phyloP scores from a whole-genome alignment of 2,329 filamentous ascomycete species.

The Cladosporium velox region DNA sequence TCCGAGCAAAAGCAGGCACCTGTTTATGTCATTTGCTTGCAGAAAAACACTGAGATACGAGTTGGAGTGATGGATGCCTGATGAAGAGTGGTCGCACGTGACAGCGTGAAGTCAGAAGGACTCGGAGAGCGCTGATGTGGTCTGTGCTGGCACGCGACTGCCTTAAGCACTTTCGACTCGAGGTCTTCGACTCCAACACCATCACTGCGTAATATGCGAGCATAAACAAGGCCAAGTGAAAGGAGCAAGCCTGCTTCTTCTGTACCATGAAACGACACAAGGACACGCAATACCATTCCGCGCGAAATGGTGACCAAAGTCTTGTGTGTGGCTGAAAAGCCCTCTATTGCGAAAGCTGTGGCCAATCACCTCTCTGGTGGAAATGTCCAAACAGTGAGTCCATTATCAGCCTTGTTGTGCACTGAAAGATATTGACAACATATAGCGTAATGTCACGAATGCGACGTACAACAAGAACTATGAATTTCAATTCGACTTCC shows the following conservation, averaged over 20 bases:
- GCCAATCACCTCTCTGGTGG: constrained; percentile 86
- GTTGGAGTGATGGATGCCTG: not conserved
- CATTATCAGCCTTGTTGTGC: not conserved
- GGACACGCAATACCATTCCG: not conserved
- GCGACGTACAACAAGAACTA: constrained; percentile 91
- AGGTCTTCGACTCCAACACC: not conserved
- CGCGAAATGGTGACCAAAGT: constrained; percentile 54
- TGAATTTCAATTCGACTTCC: constrained; percentile 85
- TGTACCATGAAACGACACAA: constrained; percentile 4
- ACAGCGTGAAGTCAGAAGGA: not conserved
- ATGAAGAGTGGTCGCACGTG: not conserved
- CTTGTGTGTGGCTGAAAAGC: constrained; percentile 82
- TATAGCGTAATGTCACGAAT: constrained; percentile 65
- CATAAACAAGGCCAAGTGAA: not conserved
- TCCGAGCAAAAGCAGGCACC: too few species aligned
- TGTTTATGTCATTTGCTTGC: not conserved
- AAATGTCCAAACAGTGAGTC: constrained; percentile 65
- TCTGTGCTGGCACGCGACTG: not conserved
- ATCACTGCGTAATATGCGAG: not conserved
- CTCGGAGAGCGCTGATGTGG: not conserved
- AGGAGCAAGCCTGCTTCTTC: not conserved
- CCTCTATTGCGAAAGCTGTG: constrained; percentile 93
- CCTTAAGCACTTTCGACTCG: not conserved
- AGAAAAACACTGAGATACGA: not conserved
- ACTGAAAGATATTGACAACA: constrained; percentile 21